A percentile compares a stretch with the other conserved stretches of the same genome.
Conservation (phyloP, 192 early-diverging fungal species). For the Gigaspora rosea region DNA sequence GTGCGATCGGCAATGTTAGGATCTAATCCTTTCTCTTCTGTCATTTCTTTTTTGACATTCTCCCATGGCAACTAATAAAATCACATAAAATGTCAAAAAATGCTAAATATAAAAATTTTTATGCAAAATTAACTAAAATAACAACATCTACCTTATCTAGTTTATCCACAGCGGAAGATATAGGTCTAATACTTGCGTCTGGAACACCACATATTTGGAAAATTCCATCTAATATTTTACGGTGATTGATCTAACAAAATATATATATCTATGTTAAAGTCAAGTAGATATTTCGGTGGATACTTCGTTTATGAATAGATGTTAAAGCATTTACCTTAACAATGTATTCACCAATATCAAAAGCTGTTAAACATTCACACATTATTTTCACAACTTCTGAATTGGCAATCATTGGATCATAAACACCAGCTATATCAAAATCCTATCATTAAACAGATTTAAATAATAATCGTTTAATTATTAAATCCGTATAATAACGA, state of each 20-base stretch:
- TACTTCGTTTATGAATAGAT: too few relatives aligned
- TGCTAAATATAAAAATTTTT: background rate
- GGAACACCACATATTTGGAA: conserved; percentile 97
- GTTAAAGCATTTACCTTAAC: conserved; percentile 64
- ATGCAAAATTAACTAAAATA: background rate
- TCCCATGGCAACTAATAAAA: conserved; percentile 74
- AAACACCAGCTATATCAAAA: conserved; percentile 94
- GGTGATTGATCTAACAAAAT: conserved; percentile 81
- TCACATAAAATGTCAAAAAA: background rate
- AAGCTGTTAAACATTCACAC: conserved; percentile 74
- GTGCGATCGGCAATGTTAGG: conserved; percentile 83
- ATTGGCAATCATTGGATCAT: conserved; percentile 97
- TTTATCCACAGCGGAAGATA: conserved; percentile 98
- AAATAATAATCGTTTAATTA: background rate
- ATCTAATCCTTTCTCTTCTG: conserved; percentile 85
- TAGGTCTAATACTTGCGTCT: conserved; percentile 79
- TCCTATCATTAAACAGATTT: conserved; percentile 53
- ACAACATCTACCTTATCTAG: conserved; percentile 75
- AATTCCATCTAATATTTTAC: conserved; percentile 96
- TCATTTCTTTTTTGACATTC: conserved; percentile 94
- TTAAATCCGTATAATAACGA: background rate
- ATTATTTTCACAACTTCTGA: conserved; percentile 84
- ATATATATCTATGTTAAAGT: background rate
- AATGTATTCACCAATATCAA: conserved; percentile 87
- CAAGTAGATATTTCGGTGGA: background rate